phyloP scores from a whole-genome alignment of 441 rosid species.

The Adansonia grandidieri region DNA sequence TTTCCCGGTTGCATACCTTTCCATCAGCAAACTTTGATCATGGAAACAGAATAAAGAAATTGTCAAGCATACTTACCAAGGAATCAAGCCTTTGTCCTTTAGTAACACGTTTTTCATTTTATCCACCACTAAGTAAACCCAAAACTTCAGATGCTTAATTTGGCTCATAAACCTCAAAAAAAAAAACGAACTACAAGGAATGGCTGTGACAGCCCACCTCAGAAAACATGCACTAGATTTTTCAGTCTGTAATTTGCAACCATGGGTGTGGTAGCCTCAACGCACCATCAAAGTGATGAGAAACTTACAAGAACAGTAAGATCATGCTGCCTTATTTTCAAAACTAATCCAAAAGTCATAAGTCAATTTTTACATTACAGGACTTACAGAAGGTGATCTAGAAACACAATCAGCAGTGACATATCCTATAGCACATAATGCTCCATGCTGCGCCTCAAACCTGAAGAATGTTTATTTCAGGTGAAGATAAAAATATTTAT shows the following conservation, averaged over 20 bases:
- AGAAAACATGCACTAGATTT: neutral
- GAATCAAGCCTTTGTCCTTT: neutral
- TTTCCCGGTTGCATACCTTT: neutral
- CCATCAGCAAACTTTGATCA: neutral
- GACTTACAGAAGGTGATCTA: slow-evolving; percentile 69
- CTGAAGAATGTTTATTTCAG: slow-evolving; percentile 45
- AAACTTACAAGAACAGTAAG: slow-evolving; percentile 7
- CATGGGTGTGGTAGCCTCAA: neutral
- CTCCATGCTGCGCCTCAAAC: slow-evolving; percentile 87
- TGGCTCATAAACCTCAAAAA: slow-evolving; percentile 1
- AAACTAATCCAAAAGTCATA: slow-evolving; percentile 19
- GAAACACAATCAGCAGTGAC: slow-evolving; percentile 72
- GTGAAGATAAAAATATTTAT: slow-evolving; percentile 26
- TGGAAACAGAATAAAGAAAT: slow-evolving; percentile 7
- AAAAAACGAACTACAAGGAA: neutral
- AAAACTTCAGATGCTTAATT: slow-evolving; percentile 2
- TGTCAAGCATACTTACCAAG: neutral
- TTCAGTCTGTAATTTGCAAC: neutral
- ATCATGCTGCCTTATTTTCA: neutral
- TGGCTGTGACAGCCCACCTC: neutral
- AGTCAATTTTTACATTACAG: slow-evolving; percentile 5
- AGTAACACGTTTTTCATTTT: neutral
- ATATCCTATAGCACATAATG: slow-evolving; percentile 80
- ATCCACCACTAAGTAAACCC: neutral
- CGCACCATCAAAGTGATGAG: neutral